These are phyloP conservation scores for Suillus americanus DNA, from an alignment of 768 basidiomycete species.

Conservation along the genomic window DNA sequence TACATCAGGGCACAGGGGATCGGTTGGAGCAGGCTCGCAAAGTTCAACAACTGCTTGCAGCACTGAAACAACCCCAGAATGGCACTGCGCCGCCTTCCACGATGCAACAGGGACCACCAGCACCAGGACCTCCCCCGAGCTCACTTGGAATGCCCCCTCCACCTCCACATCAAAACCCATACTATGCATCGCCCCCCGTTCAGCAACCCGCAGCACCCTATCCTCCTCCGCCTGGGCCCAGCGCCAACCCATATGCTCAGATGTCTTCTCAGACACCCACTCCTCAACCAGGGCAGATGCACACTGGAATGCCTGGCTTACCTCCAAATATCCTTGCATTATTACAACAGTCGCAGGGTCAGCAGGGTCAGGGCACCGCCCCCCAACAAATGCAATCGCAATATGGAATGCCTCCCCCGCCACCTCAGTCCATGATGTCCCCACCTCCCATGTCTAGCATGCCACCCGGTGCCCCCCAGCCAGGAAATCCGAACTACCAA, in stretches of 20 bases:
- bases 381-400: conserved; percentile 11
- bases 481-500: conserved; percentile 50
- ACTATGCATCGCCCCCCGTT: conserved; percentile 40
- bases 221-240: conserved; percentile 20
- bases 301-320: conserved; percentile 38
- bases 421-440: conserved; percentile 45
- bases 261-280: conserved; percentile 29
- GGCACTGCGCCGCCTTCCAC: conserved; percentile 21
- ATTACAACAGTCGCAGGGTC: conserved; percentile 51
- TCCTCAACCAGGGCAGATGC: conserved; percentile 34
- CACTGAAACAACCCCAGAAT: conserved; percentile 68
- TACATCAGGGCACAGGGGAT: conserved; percentile 57
- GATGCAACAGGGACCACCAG: conserved; percentile 22
- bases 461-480: conserved; percentile 41
- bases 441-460: conserved; percentile 41
- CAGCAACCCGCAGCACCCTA: conserved; percentile 28
- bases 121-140: conserved; percentile 36
- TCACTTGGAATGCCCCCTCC: conserved; percentile 36
- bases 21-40: conserved; percentile 85
- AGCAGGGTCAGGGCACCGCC: conserved; percentile 30
- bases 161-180: conserved; percentile 27
- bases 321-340: conserved; percentile 73
- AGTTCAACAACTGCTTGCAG: conserved; percentile 82
- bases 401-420: conserved; percentile 40
- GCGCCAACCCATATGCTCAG: conserved; percentile 27